Base-by-base conservation (phyloP, 2,329 filamentous ascomycete species). In the Neurospora sp. region DNA sequence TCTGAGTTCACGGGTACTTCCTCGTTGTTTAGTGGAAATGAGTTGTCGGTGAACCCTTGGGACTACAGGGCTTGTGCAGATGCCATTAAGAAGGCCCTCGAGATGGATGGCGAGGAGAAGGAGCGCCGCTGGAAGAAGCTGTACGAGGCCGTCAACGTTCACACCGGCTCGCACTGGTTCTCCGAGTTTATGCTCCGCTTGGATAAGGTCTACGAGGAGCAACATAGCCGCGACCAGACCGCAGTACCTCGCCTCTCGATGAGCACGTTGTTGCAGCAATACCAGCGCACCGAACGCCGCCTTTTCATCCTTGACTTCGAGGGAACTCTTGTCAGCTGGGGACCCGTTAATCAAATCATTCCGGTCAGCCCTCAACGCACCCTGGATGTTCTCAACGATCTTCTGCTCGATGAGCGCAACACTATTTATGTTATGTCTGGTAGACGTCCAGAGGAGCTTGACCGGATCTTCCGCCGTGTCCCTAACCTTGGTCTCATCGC, bases 1-100 rank as follows among this genome's bases (percentile, higher is more conserved):
- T 97, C 93, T 73, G 95, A 98, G 78, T 98, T 98, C 77, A 97
- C 95, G 1, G 96, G 95, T 33, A 97, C 93, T 71, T 90, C 94
- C 1, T 92, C 92, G 0, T 86, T 98, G 2, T 97, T 98, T 76
- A 88, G 88, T 17, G 88, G 91, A 66, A 88, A 92, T 70, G 91
- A 96, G 73, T 85, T 98, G 15, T 87, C 92, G 0, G 91, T 98
- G 76, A 98, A 98, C 77, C 95, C 95, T 0, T 98, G 95, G 95
- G 92, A 97, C 78, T 97, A 97, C 79, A 88, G 91, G 41, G 89
- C 93, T 77, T 96, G 92, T 75, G 92, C 93, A 67, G 89, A 96
- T 39, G 92, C 93, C 10, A 95, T 98, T 80, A 90, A 91, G 78
- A 84, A 86, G 68, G 93, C 94, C 0, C 83, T 98, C 19, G 91